Base-by-base conservation (phyloP, 1,284 basidiomycete genomes). In the Marasmius oreades region DNA sequence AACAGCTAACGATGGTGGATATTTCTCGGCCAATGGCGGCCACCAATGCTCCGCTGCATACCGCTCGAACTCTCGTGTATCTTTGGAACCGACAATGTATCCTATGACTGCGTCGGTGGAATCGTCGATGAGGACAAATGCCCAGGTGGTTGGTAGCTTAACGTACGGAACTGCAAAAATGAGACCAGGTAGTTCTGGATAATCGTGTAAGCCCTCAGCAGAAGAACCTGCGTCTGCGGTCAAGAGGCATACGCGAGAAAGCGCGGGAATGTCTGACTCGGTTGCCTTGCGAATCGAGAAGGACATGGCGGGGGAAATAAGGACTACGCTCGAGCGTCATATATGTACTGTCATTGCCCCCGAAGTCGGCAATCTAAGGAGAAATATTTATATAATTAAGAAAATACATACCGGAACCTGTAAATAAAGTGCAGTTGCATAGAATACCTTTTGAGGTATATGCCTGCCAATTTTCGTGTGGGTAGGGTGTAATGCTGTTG, bases 161-260 rank as follows among this genome's bases (percentile, higher is more conserved):
- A 88, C 77, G 67, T 91, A 92, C 3, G 89, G 89, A 44, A 87
- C 78, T 2, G 88, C 84, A 63, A 83, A 91, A 43, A 86, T 75
- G 36, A 89, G 73, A 2, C 88, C 87, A 5, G 81, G 83, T 28
- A 90, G 78, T 61, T 88, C 85, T 18, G 71, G 72, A 62, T 77
- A 78, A 31, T 81, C 78, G 70, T 90, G 85, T 24, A 83, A 71
- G 31, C 63, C 61, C 66, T 84, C 83, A 24, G 85, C 87, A 57
- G 85, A 84, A 60, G 72, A 70, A 44, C 90, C 89, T 34, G 86
- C 86, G 57, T 87, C 77, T 12, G 78, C 86, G 2, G 89, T 92
- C 55, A 88, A 75, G 39, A 92, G 77, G 66, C 89, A 92, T 63
- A 92, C 87, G 52, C 71, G 77, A 55, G 84, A 86, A 47, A 92